Base-by-base conservation (phyloP, 805 yeast species). In the Candida sanyiensis region DNA sequence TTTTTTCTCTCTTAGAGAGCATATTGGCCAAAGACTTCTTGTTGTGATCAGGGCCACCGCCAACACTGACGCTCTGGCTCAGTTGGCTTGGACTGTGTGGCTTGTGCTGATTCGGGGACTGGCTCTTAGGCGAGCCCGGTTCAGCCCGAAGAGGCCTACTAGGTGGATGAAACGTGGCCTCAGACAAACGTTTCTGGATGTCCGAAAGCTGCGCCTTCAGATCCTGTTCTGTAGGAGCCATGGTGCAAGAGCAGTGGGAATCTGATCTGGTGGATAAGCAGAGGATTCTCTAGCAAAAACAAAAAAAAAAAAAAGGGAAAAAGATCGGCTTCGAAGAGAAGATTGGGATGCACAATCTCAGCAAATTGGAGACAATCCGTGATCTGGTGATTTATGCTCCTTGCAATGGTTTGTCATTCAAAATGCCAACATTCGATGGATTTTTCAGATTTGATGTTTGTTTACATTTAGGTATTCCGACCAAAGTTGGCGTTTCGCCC, bases 131-230 rank as follows among this genome's bases (percentile, higher is more conserved):
- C 11, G 35, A 30, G 4, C 24, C 18, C 7, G 43, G 23, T 2
- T 42, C 49, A 10, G 33, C 44, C 25, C 47, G 44, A 7, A 39
- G 23, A 3, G 46, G 15, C 13, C 54, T 41, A 28, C 50, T 54
- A 9, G 58, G 58, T 1, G 57, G 44, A 27, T 43, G 42, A 25
- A 55, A 43, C 3, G 56, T 53, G 5, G 57, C 48, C 40, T 59
- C 60, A 18, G 63, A 53, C n/a, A 62, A 44, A 38, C 62, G 49
- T 38, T 59, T 61, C 51, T 70, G 73, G 17, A 70, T 57, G 38
- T 69, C 72, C 17, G 63, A 60, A 8, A 70, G 53, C 49, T 70
- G 74, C 21, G 59, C 52, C 46, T 64, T 65, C 45, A 67, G 54
- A 34, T 64, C 67, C 28, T 56, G 43, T 12, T 54, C 57, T 13